phyloP scores from a whole-genome alignment of 208 protist genomes.

The Crithidia expoeki region DNA sequence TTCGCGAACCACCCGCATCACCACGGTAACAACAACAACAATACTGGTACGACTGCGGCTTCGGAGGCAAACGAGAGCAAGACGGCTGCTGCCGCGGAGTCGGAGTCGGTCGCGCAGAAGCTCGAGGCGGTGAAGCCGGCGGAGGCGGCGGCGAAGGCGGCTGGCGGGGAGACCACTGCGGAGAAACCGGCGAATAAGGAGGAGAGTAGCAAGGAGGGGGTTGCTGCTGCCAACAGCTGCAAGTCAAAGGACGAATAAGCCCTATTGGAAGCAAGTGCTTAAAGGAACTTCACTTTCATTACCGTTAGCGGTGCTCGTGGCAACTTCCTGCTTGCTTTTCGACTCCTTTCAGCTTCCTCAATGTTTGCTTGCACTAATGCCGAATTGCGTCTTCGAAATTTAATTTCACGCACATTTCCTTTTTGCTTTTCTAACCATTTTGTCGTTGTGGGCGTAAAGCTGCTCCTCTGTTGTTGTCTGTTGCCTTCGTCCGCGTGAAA shows the following conservation, averaged over 20 bases:
- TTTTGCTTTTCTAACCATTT: constrained; percentile 28
- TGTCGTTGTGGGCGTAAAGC: constrained; percentile 14
- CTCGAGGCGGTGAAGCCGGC: constrained; percentile 6
- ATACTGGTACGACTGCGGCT: background rate
- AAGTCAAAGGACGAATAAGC: constrained; percentile 20
- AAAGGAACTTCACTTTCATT: background rate
- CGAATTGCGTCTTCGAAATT: too few species aligned
- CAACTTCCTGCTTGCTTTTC: too few species aligned
- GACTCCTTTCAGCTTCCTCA: too few species aligned
- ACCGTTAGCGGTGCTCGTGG: background rate
- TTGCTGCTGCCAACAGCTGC: constrained; percentile 3
- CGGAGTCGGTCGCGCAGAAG: constrained; percentile 3
- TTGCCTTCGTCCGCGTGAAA: too few species aligned
- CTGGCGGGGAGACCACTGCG: background rate
- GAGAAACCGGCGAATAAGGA: constrained; percentile 19
- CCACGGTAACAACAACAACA: constrained; percentile 32
- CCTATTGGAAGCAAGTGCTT: background rate
- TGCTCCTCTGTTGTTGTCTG: background rate
- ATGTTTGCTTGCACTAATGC: background rate
- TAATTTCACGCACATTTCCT: too few species aligned
- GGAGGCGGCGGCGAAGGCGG: background rate
- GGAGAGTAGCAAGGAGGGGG: constrained; percentile 7
- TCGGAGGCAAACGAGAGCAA: constrained; percentile 14
- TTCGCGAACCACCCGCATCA: constrained; percentile 42
- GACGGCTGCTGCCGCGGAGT: background rate